Conservation (phyloP, 2,329 filamentous ascomycete species). For the Trichoderma gracile region DNA sequence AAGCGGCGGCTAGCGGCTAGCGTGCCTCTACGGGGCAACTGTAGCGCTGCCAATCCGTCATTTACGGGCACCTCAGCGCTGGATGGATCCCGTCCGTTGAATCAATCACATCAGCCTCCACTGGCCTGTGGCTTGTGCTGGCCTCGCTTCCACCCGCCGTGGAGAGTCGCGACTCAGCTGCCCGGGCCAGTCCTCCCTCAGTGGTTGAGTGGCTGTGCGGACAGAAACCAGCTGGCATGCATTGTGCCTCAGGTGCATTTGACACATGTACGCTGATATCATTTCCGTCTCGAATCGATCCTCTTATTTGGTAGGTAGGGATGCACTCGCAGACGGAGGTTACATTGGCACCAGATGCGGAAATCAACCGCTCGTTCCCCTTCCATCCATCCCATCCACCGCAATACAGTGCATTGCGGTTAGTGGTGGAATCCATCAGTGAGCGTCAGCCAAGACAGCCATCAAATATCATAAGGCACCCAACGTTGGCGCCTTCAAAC, state of each 20-base stretch:
- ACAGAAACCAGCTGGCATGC: not conserved
- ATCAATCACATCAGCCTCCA: not conserved
- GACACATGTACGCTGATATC: not conserved
- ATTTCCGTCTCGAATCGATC: not conserved
- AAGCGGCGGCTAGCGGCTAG: constrained; percentile 19
- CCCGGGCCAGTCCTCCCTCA: too few species aligned
- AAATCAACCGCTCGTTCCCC: too few species aligned
- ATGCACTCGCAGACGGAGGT: too few species aligned
- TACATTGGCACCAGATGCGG: too few species aligned
- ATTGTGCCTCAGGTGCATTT: not conserved
- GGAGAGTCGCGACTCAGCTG: not conserved
- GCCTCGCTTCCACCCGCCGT: not conserved
- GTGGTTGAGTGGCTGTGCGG: constrained; percentile 5
- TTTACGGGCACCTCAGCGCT: not conserved
- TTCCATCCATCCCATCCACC: not conserved
- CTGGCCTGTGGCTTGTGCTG: not conserved
- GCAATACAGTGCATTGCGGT: not conserved
- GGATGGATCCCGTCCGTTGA: not conserved
- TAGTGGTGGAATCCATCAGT: not conserved
- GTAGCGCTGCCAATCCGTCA: not conserved
- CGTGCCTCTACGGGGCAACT: not conserved
- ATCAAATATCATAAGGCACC: not conserved
- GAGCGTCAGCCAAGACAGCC: not conserved
- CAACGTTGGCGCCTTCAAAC: not conserved
- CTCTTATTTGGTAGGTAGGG: too few species aligned